Evolutionary conservation across 257 asterid species (phyloP).

Genomic region (Solanum commersonii): DNA sequence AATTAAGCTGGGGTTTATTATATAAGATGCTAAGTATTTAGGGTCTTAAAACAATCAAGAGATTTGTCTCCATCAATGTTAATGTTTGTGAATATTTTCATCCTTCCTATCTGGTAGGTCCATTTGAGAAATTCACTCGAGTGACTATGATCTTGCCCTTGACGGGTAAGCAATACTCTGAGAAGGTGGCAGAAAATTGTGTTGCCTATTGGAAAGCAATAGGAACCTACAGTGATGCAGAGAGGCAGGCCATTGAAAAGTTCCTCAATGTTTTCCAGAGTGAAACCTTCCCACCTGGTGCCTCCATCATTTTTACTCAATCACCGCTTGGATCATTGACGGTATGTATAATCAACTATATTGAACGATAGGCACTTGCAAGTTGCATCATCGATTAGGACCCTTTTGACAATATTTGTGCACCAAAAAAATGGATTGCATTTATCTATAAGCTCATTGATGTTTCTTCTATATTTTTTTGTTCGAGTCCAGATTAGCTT

Average conservation of each 20-base stretch:
- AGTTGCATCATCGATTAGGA: neutral
- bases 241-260: conserved; percentile 46
- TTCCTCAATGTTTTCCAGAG: conserved; percentile 41
- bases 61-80: neutral
- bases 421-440: neutral
- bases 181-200: conserved; percentile 80
- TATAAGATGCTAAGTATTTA: neutral
- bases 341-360: conserved; percentile 18
- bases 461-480: neutral
- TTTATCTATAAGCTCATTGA: neutral
- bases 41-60: neutral
- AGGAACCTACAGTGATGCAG: conserved; percentile 54
- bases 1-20: neutral
- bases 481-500: conserved; percentile 48
- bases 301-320: conserved; percentile 79
- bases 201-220: conserved; percentile 57
- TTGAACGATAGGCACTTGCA: neutral
- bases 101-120: conserved; percentile 26
- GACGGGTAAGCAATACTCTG: conserved; percentile 81
- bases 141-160: conserved; percentile 77
- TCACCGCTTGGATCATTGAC: conserved; percentile 62
- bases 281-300: conserved; percentile 61
- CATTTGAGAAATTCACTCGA: conserved; percentile 61
- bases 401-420: neutral
- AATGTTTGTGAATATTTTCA: neutral